Percentiles rank a stretch among this genome's conserved stretches.
Conservation (phyloP, 257 asterid species). For the Solanum verrucosum region DNA sequence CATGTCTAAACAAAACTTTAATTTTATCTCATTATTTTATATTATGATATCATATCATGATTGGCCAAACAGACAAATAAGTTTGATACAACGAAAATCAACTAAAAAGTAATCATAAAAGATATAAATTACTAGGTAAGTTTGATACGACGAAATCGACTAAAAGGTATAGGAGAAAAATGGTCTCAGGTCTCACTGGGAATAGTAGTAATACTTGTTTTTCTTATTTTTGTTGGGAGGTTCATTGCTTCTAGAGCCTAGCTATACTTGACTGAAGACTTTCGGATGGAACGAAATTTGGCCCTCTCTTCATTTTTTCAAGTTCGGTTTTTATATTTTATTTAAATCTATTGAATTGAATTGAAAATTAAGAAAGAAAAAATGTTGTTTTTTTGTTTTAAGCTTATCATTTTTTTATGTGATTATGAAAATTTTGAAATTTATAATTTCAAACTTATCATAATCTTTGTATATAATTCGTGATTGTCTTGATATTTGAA, state of each 20-base stretch:
- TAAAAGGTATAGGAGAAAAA: not conserved
- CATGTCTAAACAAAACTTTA: too few relatives aligned
- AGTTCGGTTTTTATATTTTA: not conserved
- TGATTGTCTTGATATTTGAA: not conserved
- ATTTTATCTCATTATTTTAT: too few relatives aligned
- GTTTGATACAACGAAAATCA: too few relatives aligned
- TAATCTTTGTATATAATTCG: too few relatives aligned
- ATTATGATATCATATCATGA: too few relatives aligned
- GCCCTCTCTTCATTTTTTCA: not conserved
- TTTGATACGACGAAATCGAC: not conserved
- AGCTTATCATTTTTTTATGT: not conserved
- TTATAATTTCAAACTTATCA: too few relatives aligned
- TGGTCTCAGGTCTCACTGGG: not conserved
- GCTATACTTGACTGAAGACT: not conserved
- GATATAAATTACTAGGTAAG: not conserved
- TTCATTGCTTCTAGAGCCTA: not conserved
- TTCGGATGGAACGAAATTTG: not conserved
- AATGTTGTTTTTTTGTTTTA: not conserved
- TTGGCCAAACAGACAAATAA: too few relatives aligned
- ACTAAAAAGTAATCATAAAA: too few relatives aligned
- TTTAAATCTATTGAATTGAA: not conserved
- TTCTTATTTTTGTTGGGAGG: not conserved
- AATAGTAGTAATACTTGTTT: not conserved
- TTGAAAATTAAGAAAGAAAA: not conserved
- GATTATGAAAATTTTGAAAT: not conserved